These are phyloP conservation scores for Tetragonia tetragonoides DNA, from an alignment of 148 eudicot genomes.

Conservation along the genomic window DNA sequence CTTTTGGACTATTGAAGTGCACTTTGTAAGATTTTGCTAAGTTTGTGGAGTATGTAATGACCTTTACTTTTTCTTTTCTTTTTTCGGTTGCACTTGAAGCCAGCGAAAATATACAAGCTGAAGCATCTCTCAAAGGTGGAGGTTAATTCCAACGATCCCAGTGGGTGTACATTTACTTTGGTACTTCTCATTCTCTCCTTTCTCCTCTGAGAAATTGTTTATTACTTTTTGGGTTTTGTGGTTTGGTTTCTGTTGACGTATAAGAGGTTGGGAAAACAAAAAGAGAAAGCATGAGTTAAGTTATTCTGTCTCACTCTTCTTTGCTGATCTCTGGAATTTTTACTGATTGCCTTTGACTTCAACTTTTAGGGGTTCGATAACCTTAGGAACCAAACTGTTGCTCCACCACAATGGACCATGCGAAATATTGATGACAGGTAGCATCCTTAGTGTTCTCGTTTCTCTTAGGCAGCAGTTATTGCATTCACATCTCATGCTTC, in stretches of 20 bases:
- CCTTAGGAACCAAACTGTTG: slow-evolving; percentile 89
- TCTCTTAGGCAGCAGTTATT: neutral
- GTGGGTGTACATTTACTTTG: slow-evolving; percentile 85
- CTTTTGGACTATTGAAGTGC: slow-evolving; percentile 6
- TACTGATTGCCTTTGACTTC: neutral
- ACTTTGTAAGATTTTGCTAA: neutral
- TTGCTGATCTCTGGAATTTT: neutral
- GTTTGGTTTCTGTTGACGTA: neutral
- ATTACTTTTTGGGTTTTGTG: neutral
- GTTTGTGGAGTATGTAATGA: neutral
- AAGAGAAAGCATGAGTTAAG: neutral
- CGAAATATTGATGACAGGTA: slow-evolving; percentile 97
- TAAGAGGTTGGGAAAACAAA: too few species aligned
- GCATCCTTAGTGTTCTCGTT: slow-evolving; percentile 2
- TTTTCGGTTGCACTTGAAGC: slow-evolving; percentile 42
- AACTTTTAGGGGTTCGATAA: slow-evolving; percentile 85
- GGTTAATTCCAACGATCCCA: slow-evolving; percentile 75
- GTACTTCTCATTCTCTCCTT: slow-evolving; percentile 39
- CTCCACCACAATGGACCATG: slow-evolving; percentile 99
- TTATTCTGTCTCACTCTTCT: neutral
- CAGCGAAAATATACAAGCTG: slow-evolving; percentile 88
- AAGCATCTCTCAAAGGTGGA: slow-evolving; percentile 93
- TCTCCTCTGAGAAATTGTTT: neutral
- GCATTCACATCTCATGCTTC: slow-evolving; percentile 8
- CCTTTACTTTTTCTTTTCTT: neutral